These are phyloP conservation scores for Sclerotinia borealis DNA, from an alignment of 2,329 filamentous ascomycete genomes.

Conservation along the genomic window DNA sequence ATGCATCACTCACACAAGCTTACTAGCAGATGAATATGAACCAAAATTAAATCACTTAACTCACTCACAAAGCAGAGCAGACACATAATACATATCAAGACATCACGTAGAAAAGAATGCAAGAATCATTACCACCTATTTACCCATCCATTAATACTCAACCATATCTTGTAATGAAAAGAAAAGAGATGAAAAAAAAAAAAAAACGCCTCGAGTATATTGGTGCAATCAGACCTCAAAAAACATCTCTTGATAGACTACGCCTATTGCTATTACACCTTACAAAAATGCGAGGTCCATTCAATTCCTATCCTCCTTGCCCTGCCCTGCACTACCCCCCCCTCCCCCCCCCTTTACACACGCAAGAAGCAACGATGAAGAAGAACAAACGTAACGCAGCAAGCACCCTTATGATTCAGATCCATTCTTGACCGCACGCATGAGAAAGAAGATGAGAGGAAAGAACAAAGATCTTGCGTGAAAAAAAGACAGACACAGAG, in stretches of 20 bases:
- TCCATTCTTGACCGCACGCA: conserved; percentile 25
- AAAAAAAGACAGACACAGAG: conserved; percentile 26
- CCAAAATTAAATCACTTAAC: not conserved
- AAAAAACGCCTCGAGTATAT: conserved; percentile 10
- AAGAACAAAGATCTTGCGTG: conserved; percentile 31
- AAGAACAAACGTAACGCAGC: conserved; percentile 20
- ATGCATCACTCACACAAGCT: no score
- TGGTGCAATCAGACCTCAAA: conserved; percentile 11
- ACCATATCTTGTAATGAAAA: conserved; percentile 6
- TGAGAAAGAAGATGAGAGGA: conserved; percentile 25
- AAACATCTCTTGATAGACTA: conserved; percentile 30
- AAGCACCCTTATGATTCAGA: conserved; percentile 29
- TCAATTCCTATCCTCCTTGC: conserved; percentile 23
- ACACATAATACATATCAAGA: not conserved
- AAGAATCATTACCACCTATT: conserved; percentile 3
- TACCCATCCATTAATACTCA: conserved; percentile 5
- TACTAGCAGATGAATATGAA: not conserved
- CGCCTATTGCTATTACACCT: conserved; percentile 37
- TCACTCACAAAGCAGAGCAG: not conserved
- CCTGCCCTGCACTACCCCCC: conserved; percentile 20
- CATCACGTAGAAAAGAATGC: not conserved
- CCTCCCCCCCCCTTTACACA: conserved; percentile 1
- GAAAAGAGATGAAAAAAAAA: conserved; percentile 4
- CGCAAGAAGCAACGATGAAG: conserved; percentile 22
- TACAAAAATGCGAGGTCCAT: conserved; percentile 32